Percentiles rank a stretch among this genome's conserved stretches.
Conservation (phyloP, 805 yeast species). For the Tetrapisispora nanseiensis region DNA sequence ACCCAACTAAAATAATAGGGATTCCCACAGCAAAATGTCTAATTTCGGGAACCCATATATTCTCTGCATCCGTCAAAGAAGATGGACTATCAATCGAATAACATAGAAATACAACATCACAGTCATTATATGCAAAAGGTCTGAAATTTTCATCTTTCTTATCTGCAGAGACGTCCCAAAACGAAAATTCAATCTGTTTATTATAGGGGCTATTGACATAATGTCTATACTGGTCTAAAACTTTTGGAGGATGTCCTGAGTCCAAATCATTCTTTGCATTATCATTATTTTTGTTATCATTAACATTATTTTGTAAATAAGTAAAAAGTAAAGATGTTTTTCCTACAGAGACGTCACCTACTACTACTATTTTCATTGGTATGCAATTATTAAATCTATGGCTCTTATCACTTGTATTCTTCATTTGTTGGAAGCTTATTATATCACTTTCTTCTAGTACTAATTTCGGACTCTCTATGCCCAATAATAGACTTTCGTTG, state of each 20-base stretch:
- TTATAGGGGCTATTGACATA: constrained; percentile 40
- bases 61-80: constrained; percentile 63
- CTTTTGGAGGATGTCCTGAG: constrained; percentile 58
- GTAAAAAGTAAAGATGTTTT: constrained; percentile 64
- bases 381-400: neutral
- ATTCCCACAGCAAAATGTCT: constrained; percentile 58
- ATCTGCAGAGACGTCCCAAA: constrained; percentile 90
- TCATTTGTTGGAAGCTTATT: neutral
- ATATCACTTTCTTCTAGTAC: neutral
- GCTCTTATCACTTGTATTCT: neutral
- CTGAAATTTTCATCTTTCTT: constrained; percentile 76
- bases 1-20: constrained; percentile 73
- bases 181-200: constrained; percentile 53
- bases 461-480: neutral
- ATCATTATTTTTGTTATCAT: constrained; percentile 37
- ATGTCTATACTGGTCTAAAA: constrained; percentile 69
- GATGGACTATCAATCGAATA: constrained; percentile 56
- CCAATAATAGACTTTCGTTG: neutral
- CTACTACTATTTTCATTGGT: constrained; percentile 57
- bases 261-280: constrained; percentile 51
- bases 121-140: constrained; percentile 72
- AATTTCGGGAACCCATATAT: constrained; percentile 84
- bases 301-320: constrained; percentile 55
- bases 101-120: constrained; percentile 64
- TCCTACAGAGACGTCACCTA: constrained; percentile 91